These are phyloP conservation scores for Syncephalis fuscata DNA, from an alignment of 371 early-diverging fungal genomes.

Conservation along the genomic window DNA sequence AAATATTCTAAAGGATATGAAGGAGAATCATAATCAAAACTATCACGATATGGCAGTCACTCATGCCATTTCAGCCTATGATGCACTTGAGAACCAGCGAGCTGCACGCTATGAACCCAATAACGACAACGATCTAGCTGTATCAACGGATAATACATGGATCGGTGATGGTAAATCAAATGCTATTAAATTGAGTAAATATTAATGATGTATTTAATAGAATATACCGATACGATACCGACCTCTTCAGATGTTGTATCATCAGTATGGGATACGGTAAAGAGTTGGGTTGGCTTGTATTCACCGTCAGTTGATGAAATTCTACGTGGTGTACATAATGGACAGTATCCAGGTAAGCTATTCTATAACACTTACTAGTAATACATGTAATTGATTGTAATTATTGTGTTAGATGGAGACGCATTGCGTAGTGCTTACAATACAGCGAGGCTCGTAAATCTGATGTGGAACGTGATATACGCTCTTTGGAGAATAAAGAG, in stretches of 20 bases:
- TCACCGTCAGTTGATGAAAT: not conserved
- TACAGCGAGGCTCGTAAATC: not conserved
- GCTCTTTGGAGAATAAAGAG: conserved; percentile 12
- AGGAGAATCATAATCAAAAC: conserved; percentile 54
- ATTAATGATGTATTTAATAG: too few species aligned
- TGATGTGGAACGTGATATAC: conserved; percentile 14
- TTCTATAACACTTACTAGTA: not conserved
- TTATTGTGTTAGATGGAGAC: conserved; percentile 2
- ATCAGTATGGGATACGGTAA: too few species aligned
- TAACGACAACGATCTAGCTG: not conserved
- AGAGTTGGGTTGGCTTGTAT: not conserved
- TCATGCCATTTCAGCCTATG: conserved; percentile 35
- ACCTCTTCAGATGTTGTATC: too few species aligned
- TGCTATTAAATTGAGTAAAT: not conserved
- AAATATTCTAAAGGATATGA: conserved; percentile 32
- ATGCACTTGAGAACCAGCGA: conserved; percentile 27
- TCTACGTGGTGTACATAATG: not conserved
- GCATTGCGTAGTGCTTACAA: conserved; percentile 18
- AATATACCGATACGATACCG: too few species aligned
- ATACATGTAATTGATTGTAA: not conserved
- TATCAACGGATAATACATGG: not conserved
- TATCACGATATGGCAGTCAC: conserved; percentile 62
- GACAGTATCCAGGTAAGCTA: not conserved
- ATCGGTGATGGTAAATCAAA: not conserved
- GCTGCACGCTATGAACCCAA: conserved; percentile 2